A percentile compares a stretch with the other conserved stretches of the same genome.
Conservation (phyloP, 1,284 basidiomycete species). For the Mycena sp. region DNA sequence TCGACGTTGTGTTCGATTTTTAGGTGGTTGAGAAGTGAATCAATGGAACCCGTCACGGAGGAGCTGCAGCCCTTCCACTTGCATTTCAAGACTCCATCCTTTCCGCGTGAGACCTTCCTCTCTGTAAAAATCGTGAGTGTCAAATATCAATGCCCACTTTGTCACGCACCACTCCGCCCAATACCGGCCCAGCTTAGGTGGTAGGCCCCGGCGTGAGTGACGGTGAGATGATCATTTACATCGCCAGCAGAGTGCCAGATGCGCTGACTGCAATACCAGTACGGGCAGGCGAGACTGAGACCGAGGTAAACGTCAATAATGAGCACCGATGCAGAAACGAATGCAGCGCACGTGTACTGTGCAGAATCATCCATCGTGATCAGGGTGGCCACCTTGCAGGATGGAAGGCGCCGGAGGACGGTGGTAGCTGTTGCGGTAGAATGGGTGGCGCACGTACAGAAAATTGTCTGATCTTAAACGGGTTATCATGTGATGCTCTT, state of each 20-base stretch:
- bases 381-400: background rate
- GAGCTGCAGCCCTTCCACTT: background rate
- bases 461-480: conserved; percentile 1
- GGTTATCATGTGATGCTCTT: conserved; percentile 1
- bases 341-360: background rate
- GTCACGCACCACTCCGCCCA: background rate
- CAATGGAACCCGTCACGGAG: background rate
- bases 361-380: background rate
- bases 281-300: background rate
- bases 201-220: background rate
- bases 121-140: background rate
- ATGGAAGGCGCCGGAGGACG: background rate
- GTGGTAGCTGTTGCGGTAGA: background rate
- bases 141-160: background rate
- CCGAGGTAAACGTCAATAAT: background rate
- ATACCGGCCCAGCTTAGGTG: background rate
- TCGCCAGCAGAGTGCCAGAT: background rate
- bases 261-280: background rate
- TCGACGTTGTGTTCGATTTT: background rate
- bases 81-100: background rate
- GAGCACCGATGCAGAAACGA: background rate
- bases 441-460: background rate
- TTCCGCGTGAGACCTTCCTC: background rate
- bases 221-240: background rate
- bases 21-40: background rate